Evolutionary conservation across 106 monocot species (phyloP).

Genomic region (Posidonia australis): DNA sequence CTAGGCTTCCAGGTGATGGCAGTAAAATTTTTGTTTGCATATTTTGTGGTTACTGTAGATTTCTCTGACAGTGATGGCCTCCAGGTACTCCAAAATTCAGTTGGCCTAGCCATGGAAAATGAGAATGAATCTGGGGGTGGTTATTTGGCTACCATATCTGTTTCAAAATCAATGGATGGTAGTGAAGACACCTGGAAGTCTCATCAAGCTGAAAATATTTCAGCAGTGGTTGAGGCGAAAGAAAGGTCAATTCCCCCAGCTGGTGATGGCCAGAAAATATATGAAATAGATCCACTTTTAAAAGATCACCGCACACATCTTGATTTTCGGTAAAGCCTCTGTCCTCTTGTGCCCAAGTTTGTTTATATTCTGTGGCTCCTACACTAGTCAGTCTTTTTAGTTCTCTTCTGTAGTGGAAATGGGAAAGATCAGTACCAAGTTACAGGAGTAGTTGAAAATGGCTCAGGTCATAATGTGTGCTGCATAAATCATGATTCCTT

Average conservation of each 20-base stretch:
- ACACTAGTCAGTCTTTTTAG: no score
- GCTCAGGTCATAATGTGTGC: background rate
- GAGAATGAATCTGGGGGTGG: conserved; percentile 7
- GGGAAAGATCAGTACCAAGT: no score
- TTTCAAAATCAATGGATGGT: conserved; percentile 6
- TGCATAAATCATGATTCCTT: background rate
- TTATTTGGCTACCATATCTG: background rate
- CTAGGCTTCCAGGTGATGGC: no score
- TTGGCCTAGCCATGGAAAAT: conserved; percentile 1
- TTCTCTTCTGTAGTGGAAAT: no score
- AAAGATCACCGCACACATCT: conserved; percentile 59
- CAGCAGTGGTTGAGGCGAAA: conserved; percentile 18
- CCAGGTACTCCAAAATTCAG: conserved; percentile 23
- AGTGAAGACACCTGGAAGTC: background rate
- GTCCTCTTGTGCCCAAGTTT: background rate
- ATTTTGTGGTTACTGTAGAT: no score
- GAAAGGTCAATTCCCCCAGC: conserved; percentile 38
- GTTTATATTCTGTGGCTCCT: no score
- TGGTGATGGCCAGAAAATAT: conserved; percentile 77
- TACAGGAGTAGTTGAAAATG: background rate
- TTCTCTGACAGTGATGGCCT: no score
- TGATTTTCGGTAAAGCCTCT: conserved; percentile 58
- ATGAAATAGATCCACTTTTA: conserved; percentile 73
- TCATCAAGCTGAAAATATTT: background rate
- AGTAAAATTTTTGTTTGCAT: no score